Percentiles rank a stretch among this genome's conserved stretches.
Conservation (phyloP, 2,329 filamentous ascomycete species). For the Cladophialophora bantiana region DNA sequence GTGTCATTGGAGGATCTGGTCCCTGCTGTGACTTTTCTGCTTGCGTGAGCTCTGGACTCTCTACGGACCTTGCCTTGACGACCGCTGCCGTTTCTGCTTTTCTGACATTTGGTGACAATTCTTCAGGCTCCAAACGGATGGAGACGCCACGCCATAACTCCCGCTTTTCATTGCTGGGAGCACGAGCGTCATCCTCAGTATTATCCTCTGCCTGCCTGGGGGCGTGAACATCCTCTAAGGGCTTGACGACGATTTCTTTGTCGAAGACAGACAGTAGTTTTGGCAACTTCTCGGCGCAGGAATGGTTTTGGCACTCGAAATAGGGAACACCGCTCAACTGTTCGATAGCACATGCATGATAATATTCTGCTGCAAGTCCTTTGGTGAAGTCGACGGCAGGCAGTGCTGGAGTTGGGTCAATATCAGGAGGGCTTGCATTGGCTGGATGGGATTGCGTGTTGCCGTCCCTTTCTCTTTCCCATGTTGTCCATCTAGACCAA, state of each 20-base stretch:
- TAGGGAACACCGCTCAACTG: slow-evolving; percentile 50
- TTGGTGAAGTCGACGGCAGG: slow-evolving; percentile 1
- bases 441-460: not conserved
- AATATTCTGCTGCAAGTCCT: slow-evolving; percentile 42
- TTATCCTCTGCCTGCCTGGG: not conserved
- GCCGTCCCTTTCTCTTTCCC: slow-evolving; percentile 35
- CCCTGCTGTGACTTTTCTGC: not conserved
- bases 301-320: slow-evolving; percentile 54
- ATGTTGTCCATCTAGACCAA: slow-evolving; percentile 41
- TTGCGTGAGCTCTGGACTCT: slow-evolving; percentile 15
- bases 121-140: slow-evolving; percentile 33
- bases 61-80: slow-evolving; percentile 38
- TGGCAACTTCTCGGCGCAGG: slow-evolving; percentile 44
- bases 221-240: not conserved
- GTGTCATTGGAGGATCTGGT: not conserved
- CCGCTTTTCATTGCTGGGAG: not conserved
- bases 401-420: not conserved
- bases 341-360: slow-evolving; percentile 54
- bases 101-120: slow-evolving; percentile 44
- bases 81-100: slow-evolving; percentile 43
- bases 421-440: not conserved
- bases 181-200: not conserved
- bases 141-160: slow-evolving; percentile 35
- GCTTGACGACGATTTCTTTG: not conserved
- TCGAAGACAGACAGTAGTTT: slow-evolving; percentile 37